These are phyloP conservation scores for Bombardia bombarda DNA, from an alignment of 495 filamentous ascomycete species.

Conservation along the genomic window DNA sequence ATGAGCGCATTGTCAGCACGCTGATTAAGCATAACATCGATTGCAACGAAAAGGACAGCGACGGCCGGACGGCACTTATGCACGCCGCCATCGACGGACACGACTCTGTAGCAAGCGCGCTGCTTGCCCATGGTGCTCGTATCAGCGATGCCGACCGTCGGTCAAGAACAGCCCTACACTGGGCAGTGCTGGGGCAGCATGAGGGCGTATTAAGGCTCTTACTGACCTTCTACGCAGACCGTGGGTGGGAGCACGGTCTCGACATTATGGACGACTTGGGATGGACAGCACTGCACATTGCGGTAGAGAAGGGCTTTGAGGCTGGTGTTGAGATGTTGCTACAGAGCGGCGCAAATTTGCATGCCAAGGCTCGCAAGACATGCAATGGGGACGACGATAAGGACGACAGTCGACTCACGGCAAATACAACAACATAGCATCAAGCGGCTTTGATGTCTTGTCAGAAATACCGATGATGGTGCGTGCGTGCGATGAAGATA, in stretches of 20 bases:
- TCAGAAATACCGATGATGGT: too few species aligned
- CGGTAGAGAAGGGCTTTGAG: constrained; percentile 15
- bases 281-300: constrained; percentile 18
- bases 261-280: constrained; percentile 14
- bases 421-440: too few species aligned
- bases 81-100: constrained; percentile 10
- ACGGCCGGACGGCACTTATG: constrained; percentile 19
- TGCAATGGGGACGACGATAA: too few species aligned
- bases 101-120: constrained; percentile 4
- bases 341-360: constrained; percentile 3
- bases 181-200: constrained; percentile 15
- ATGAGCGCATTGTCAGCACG: constrained; percentile 10
- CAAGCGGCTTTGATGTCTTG: too few species aligned
- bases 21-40: constrained; percentile 14
- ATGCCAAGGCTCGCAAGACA: background rate
- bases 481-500: too few species aligned
- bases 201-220: constrained; percentile 11
- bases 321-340: constrained; percentile 11
- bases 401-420: too few species aligned
- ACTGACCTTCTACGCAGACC: constrained; percentile 8
- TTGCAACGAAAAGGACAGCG: constrained; percentile 19
- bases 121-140: constrained; percentile 14
- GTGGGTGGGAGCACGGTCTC: constrained; percentile 1
- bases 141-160: constrained; percentile 5
- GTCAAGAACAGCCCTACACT: constrained; percentile 16